Base-by-base conservation (phyloP, 345 rosid species). In the Pseudoturritis turrita region DNA sequence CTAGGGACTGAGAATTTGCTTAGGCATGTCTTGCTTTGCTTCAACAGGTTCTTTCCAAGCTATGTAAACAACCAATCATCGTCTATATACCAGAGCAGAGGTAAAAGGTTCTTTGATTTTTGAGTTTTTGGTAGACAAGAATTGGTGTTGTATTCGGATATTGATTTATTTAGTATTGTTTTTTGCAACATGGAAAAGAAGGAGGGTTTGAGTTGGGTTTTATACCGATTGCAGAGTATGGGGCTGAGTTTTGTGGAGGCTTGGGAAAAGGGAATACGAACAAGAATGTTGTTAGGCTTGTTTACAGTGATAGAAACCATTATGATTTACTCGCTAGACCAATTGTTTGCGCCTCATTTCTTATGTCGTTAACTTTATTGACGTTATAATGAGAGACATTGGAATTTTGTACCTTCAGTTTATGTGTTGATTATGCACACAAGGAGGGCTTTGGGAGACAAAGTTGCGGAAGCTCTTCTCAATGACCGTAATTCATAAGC, bases 61-160 rank as follows among this genome's bases (percentile, higher is more conserved):
- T 90, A 52, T 90, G 96, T 60, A 61, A 78, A 69, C 98, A 84
- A 80, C 96, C 96, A 6, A 74, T 90, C 53, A 63, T 81, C 22
- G 92, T 93, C 50, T 89, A 89, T 73, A 90, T 93, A 59, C 91
- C 92, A 6, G 94, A 81, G 82, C 87, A 87, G 97, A 93, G 97
- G 97, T 86, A 77, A 67, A 10, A 41, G 0, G 40, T 33, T 2
- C 41, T 44, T 55, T 55, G 35, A 13, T 40, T 23, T 52, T 19
- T n/a, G 39, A 25, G 57, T 58, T 51, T 61, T 56, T 11, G 11
- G 21, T 17, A 14, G 21, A 46, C 26, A 25, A 19, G 45, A 28
- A 19, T 10, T 5, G 21, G 13, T 65, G 65, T 31, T 47, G 15
- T 26, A 36, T 26, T n/a, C 47, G n/a, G 69, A 43, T 62, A 14